Percentiles rank a stretch among this genome's conserved stretches.
phyloP scores from a whole-genome alignment of 345 rosid genomes.

The Gossypium australe region DNA sequence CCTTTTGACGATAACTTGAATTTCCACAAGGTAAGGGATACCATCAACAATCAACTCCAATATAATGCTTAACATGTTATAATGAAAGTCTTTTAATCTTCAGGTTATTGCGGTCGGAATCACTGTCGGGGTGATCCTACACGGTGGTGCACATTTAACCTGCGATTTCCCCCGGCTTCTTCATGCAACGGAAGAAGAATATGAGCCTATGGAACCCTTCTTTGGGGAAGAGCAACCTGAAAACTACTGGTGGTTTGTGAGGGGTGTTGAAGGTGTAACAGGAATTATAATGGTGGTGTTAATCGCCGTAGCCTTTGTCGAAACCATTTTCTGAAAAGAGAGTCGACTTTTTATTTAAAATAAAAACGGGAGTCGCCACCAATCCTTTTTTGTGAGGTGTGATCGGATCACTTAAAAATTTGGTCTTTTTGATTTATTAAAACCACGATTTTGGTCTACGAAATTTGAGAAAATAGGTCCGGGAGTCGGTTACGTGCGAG shows the following conservation, averaged over 20 bases:
- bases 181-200: constrained; percentile 50
- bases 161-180: constrained; percentile 75
- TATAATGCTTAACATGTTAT: not conserved
- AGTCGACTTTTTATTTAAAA: too few species aligned
- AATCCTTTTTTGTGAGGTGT: too few species aligned
- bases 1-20: constrained; percentile 87
- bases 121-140: constrained; percentile 54
- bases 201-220: constrained; percentile 48
- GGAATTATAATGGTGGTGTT: constrained; percentile 69
- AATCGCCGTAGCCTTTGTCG: constrained; percentile 50
- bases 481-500: too few species aligned
- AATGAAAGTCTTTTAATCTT: not conserved
- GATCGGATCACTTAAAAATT: too few species aligned
- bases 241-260: constrained; percentile 72
- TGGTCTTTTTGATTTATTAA: too few species aligned
- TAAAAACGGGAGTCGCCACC: too few species aligned
- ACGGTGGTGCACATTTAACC: constrained; percentile 57
- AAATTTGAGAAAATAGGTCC: too few species aligned
- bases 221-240: constrained; percentile 57
- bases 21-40: constrained; percentile 55
- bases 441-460: too few species aligned
- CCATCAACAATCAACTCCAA: not conserved
- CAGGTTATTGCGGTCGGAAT: constrained; percentile 62
- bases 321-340: too few species aligned
- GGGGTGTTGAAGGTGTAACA: constrained; percentile 70